Evolutionary conservation across 1,139 yeast species (phyloP).

Genomic region (Magnusiomyces suaveolens): DNA sequence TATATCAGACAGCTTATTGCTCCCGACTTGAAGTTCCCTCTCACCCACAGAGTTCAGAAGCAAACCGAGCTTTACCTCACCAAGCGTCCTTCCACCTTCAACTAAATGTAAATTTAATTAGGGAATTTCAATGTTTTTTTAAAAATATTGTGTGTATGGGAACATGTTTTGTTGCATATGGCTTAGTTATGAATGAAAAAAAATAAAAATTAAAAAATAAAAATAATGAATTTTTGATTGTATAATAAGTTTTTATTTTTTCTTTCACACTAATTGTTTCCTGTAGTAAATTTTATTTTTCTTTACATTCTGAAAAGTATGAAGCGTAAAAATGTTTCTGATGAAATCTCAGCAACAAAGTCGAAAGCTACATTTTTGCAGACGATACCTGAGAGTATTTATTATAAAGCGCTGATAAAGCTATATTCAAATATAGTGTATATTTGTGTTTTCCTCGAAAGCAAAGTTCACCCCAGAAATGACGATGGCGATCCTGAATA

Average conservation of each 20-base stretch:
- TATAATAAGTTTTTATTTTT: not conserved
- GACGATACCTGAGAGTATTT: not conserved
- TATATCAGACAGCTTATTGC: constrained; percentile 95
- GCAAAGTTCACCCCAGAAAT: not conserved
- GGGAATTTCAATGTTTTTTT: not conserved
- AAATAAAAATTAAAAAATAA: not conserved
- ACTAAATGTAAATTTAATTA: constrained; percentile 41
- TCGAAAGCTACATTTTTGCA: not conserved
- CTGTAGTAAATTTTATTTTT: not conserved
- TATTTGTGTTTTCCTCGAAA: constrained; percentile 2
- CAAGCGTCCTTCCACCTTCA: constrained; percentile 95
- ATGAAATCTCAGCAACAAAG: not conserved
- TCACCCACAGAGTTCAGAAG: constrained; percentile 98
- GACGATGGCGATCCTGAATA: constrained; percentile 2
- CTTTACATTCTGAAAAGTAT: not conserved
- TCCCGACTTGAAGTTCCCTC: constrained; percentile 98
- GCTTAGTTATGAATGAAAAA: too few relatives aligned
- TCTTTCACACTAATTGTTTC: not conserved
- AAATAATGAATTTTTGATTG: not conserved
- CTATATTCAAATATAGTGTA: not conserved
- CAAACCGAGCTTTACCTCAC: constrained; percentile 78
- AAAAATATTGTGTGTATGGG: not conserved
- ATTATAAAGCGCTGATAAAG: not conserved
- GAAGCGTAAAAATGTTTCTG: not conserved
- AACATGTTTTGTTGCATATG: not conserved